Evolutionary conservation across 2,329 filamentous ascomycete species (phyloP).

Genomic region (Monilinia fructicola): DNA sequence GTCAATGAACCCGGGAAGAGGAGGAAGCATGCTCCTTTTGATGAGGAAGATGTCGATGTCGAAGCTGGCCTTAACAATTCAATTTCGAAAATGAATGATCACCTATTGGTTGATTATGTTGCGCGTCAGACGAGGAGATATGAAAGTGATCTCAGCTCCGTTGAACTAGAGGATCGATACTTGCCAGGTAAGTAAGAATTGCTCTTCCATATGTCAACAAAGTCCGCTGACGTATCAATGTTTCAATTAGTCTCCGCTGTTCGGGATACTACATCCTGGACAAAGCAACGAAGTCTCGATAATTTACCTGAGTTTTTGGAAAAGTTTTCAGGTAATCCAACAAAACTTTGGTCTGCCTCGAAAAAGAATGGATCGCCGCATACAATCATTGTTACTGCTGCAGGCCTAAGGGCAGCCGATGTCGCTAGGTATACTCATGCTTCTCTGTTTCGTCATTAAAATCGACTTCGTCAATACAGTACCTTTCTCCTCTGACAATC

Average conservation of each 20-base stretch:
- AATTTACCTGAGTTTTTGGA: slow-evolving; percentile 80
- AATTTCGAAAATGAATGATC: slow-evolving; percentile 79
- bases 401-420: slow-evolving; percentile 83
- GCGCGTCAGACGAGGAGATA: slow-evolving; percentile 76
- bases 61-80: slow-evolving; percentile 76
- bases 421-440: slow-evolving; percentile 61
- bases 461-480: not conserved
- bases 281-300: slow-evolving; percentile 63
- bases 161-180: slow-evolving; percentile 82
- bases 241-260: slow-evolving; percentile 64
- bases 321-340: slow-evolving; percentile 56
- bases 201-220: not conserved
- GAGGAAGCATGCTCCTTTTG: slow-evolving; percentile 51
- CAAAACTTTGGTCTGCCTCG: slow-evolving; percentile 60
- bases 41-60: slow-evolving; percentile 60
- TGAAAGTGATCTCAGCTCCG: slow-evolving; percentile 73
- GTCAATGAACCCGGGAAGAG: slow-evolving; percentile 46
- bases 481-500: slow-evolving; percentile 23
- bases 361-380: slow-evolving; percentile 73
- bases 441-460: not conserved
- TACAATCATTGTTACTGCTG: slow-evolving; percentile 82
- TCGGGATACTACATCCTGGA: slow-evolving; percentile 75
- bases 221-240: slow-evolving; percentile 16
- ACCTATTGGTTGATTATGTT: slow-evolving; percentile 81
- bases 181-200: slow-evolving; percentile 62